Percentiles rank a stretch among this genome's conserved stretches.
Conservation (phyloP, 805 yeast genomes). For the Zygotorulaspora danielsina region DNA sequence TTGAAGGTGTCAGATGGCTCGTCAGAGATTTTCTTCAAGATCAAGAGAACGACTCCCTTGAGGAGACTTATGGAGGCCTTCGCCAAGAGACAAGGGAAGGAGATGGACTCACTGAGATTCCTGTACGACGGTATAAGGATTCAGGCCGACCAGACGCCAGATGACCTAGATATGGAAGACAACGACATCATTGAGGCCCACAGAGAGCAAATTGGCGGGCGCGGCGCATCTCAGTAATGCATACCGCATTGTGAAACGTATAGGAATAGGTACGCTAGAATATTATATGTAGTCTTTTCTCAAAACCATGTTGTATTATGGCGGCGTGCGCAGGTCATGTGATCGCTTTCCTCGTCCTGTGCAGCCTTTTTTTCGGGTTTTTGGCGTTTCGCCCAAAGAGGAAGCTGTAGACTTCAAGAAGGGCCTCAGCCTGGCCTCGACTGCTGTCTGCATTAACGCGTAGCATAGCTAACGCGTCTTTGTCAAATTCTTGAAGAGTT, state of each 20-base stretch:
- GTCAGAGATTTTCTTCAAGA: conserved; percentile 92
- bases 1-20: conserved; percentile 91
- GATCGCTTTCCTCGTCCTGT: neutral
- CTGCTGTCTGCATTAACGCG: conserved; percentile 2
- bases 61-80: conserved; percentile 96
- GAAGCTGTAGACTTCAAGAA: neutral
- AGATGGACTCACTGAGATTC: conserved; percentile 75
- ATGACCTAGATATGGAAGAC: conserved; percentile 86
- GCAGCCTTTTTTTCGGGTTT: neutral
- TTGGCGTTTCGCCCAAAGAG: conserved; percentile 1
- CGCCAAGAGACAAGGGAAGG: conserved; percentile 95
- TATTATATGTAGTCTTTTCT: too few species aligned
- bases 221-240: neutral
- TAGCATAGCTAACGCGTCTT: neutral
- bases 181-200: conserved; percentile 97
- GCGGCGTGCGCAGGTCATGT: too few species aligned
- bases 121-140: conserved; percentile 91
- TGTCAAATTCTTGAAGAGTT: neutral
- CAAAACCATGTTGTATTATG: neutral
- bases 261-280: too few species aligned
- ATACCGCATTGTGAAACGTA: too few species aligned
- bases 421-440: too few species aligned
- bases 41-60: conserved; percentile 86
- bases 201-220: conserved; percentile 82
- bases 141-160: conserved; percentile 86